Base-by-base conservation (phyloP, 495 filamentous ascomycete genomes). In the Aspergillus ellipticus region DNA sequence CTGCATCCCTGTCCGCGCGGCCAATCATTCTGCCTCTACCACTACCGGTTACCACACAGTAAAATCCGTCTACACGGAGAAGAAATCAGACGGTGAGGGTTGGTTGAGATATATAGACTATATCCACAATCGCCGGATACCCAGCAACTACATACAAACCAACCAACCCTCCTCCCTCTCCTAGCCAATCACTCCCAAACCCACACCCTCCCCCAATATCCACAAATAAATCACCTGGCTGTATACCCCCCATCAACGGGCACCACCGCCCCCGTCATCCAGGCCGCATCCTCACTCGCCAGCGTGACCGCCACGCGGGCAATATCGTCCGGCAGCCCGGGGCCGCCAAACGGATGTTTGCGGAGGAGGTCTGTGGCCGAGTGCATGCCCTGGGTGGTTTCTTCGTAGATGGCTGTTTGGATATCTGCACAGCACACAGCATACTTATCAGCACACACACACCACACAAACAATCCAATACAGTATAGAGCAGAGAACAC, bases 221-320 rank as follows among this genome's bases (percentile, higher is more conserved):
- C 43, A 22, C 21, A 1, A 15, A 2, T 19, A 22, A 1, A 9
- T 17, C 28, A 29, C 13, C 24, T 22, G 13, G 64, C 69, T 28
- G 61, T 64, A 65, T 75, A 80, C 24, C 78, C 78, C n/a, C 78
- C 79, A 65, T 82, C 79, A 16, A 80, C 74, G 2, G 68, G 53
- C 35, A 80, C 42, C 3, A 57, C 53, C 2, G 66, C 55, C 0
- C 77, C 78, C 9, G 75, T 74, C 21, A 80, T 60, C 63, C 68
- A 78, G 20, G 49, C 56, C 0, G 69, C 71, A 56, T 80, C 78
- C n/a, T 79, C 75, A 51, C 73, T 76, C 0, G 74, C 77, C 21
- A 83, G 56, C 28, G 81, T 74, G 0, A 83, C 70, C 2, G 77
- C 79, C 42, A 61, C 66, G 11, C 62, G 66, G 3, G 79, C 77